Evolutionary conservation across 164 flowering plant genomes (phyloP).

Genomic region (Nymphaea thermarum): DNA sequence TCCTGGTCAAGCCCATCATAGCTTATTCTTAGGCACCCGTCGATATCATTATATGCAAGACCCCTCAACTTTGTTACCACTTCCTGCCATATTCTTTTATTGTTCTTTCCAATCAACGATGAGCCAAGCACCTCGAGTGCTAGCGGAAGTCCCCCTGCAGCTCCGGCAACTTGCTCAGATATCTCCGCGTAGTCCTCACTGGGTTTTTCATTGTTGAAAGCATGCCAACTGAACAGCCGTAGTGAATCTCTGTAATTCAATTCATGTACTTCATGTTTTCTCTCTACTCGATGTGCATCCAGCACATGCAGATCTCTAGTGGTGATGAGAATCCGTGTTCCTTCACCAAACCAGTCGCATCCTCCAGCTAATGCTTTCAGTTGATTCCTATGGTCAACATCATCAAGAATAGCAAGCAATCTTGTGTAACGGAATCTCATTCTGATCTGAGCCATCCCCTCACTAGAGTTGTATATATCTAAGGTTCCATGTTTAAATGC

Average conservation of each 20-base stretch:
- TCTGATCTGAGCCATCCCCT: neutral
- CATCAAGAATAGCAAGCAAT: neutral
- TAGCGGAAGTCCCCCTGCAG: neutral
- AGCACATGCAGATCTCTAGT: neutral
- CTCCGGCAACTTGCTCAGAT: neutral
- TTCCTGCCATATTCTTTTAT: neutral
- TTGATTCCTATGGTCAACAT: neutral
- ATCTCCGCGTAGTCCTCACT: neutral
- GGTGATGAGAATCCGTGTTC: neutral
- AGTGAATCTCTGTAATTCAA: neutral
- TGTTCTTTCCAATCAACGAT: neutral
- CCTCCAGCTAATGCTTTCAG: neutral
- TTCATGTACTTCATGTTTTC: neutral
- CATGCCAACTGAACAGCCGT: neutral
- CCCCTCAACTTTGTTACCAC: neutral
- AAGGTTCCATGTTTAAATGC: neutral
- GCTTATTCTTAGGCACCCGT: neutral
- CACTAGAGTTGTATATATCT: no score
- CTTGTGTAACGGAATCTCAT: neutral
- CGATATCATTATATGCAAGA: neutral
- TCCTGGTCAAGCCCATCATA: neutral
- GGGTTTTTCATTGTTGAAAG: neutral
- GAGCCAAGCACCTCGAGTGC: neutral
- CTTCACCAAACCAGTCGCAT: neutral
- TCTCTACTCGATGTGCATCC: neutral